Base-by-base conservation (phyloP, 768 basidiomycete species). In the Candolleomyces eurysporus region DNA sequence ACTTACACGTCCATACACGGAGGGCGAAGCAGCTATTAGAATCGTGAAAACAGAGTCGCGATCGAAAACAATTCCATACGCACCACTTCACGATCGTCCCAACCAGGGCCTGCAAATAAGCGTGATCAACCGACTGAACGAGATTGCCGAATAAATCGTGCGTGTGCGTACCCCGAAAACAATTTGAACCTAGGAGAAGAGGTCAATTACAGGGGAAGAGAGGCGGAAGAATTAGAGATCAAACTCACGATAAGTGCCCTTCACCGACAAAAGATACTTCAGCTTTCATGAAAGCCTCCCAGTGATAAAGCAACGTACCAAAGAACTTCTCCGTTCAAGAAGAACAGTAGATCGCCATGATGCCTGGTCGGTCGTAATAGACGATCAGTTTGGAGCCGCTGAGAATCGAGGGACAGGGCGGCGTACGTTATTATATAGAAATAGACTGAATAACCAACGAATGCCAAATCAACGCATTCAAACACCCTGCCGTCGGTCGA, bases 1-100 rank as follows among this genome's bases (percentile, higher is more conserved):
- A 52, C 73, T 65, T 70, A 86, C 86, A 88, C 70, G 84, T 72
- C 84, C 84, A 88, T 13, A 87, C 85, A 14, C 86, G 82, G 71
- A 86, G 73, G 0, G 83, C 76, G 61, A 86, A 88, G 53, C 79
- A 77, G 43, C 85, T 87, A 55, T 8, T 52, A 30, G 63, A 16
- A 49, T 49, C 42, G 54, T 13, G 4, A 30, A 39, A 46, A 58
- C 1, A 17, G 19, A 14, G 7, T 46, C 45, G 17, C 19, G 45
- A 46, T 1, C 9, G 45, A 21, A 17, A 17, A 13, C 17, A 17
- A 46, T 4, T 13, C 9, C 1, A 17, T 21, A 13, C 45, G 51
- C 59, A 86, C 85, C 74, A 68, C 73, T 84, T 85, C 42, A 87
- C 86, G n/a, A 84, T 71, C 4, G 75, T 75, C 2, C 82, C 86